Conservation (phyloP, 306 rosid genomes). For the Rosa multiflora region DNA sequence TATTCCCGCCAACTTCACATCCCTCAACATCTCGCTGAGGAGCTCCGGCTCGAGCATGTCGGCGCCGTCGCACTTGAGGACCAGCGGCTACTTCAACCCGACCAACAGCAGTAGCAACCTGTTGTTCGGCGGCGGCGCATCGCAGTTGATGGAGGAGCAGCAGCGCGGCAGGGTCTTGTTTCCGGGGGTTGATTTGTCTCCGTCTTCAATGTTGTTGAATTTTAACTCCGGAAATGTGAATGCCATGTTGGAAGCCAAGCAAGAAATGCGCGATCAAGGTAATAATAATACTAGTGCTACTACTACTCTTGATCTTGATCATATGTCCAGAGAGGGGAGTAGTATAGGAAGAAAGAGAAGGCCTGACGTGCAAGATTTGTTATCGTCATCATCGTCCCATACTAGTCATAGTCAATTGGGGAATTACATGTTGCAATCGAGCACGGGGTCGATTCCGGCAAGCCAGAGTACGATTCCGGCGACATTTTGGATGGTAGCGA, state of each 20-base stretch:
- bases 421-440: constrained; percentile 66
- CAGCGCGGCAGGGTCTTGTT: constrained; percentile 38
- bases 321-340: constrained; percentile 23
- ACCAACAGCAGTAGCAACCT: constrained; percentile 23
- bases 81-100: constrained; percentile 51
- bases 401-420: constrained; percentile 43
- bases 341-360: constrained; percentile 57
- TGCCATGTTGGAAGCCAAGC: constrained; percentile 51
- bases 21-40: constrained; percentile 90
- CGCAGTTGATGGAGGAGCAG: constrained; percentile 52
- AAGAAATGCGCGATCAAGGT: constrained; percentile 40
- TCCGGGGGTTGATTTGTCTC: constrained; percentile 32
- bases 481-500: constrained; percentile 71
- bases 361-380: constrained; percentile 59
- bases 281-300: not conserved
- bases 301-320: constrained; percentile 12
- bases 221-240: constrained; percentile 49
- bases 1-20: constrained; percentile 88
- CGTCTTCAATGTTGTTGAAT: constrained; percentile 56
- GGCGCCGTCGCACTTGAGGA: constrained; percentile 79
- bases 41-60: constrained; percentile 88
- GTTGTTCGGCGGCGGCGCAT: constrained; percentile 4
- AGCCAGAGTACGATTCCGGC: constrained; percentile 61
- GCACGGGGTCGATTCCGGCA: constrained; percentile 65
- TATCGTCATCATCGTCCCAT: constrained; percentile 9